Percentiles rank a stretch among this genome's conserved stretches.
Conservation (phyloP, 345 rosid species). For the Psidium guajava region DNA sequence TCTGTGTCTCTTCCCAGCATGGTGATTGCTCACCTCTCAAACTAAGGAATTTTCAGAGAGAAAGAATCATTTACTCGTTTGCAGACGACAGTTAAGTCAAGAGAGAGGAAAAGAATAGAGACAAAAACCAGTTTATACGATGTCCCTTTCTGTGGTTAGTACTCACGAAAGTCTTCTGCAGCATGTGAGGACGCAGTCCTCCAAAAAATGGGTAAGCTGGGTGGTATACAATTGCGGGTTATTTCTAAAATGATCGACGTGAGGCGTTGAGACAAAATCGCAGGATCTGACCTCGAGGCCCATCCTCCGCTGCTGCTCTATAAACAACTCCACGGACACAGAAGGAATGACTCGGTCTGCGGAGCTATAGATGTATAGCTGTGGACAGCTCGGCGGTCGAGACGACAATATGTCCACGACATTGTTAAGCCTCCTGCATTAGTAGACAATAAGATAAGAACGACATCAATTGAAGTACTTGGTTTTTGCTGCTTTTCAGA, state of each 20-base stretch:
- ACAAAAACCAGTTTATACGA: background rate
- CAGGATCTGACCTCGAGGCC: conserved; percentile 84
- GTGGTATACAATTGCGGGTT: conserved; percentile 70
- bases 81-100: background rate
- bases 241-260: conserved; percentile 92
- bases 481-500: background rate
- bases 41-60: background rate
- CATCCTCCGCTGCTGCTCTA: conserved; percentile 60
- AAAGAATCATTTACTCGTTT: background rate
- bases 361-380: conserved; percentile 88
- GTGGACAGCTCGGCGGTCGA: conserved; percentile 85
- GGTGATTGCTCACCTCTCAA: background rate
- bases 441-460: background rate
- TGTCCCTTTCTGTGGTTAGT: background rate
- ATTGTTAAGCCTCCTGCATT: conserved; percentile 66
- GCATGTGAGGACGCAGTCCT: conserved; percentile 49
- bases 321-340: conserved; percentile 68
- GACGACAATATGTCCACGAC: conserved; percentile 56
- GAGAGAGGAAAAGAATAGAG: background rate
- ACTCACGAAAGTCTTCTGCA: conserved; percentile 10
- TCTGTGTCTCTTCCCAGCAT: background rate
- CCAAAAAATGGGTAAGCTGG: conserved; percentile 69
- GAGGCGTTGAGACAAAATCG: conserved; percentile 92
- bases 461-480: background rate
- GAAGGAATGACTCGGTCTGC: conserved; percentile 94